Conservation (phyloP, 1,284 basidiomycete genomes). For the Agaricales sp. region DNA sequence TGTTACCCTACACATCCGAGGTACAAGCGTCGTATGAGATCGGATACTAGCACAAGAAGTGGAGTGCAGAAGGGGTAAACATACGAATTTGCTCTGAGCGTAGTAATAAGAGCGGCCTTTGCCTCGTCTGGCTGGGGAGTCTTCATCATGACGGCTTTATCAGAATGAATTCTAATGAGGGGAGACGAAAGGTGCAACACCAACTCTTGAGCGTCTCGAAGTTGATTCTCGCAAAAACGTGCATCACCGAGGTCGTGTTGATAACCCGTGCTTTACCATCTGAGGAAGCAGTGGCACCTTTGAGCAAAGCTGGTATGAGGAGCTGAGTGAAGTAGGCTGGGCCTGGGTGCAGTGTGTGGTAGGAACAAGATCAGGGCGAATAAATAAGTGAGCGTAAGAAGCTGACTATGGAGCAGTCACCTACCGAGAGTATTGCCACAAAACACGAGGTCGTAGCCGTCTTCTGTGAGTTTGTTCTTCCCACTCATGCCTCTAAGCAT, state of each 20-base stretch:
- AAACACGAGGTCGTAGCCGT: constrained; percentile 43
- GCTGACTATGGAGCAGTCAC: constrained; percentile 8
- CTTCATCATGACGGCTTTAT: constrained; percentile 6
- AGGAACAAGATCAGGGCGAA: constrained; percentile 21
- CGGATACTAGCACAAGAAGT: background rate
- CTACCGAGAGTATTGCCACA: constrained; percentile 37
- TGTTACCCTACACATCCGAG: constrained; percentile 11
- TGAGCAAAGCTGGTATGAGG: constrained; percentile 32
- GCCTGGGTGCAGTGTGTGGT: constrained; percentile 27
- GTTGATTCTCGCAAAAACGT: constrained; percentile 18
- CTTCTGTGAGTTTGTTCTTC: constrained; percentile 10
- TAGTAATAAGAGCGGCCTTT: constrained; percentile 18
- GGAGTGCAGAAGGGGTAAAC: background rate
- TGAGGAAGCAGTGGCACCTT: constrained; percentile 18
- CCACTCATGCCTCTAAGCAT: constrained; percentile 37
- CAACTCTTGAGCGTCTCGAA: constrained; percentile 19
- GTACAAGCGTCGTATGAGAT: background rate
- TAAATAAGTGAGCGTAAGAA: background rate
- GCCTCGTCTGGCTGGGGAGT: constrained; percentile 17
- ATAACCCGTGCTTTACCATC: constrained; percentile 32
- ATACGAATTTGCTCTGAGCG: constrained; percentile 30
- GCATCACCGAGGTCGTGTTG: constrained; percentile 27
- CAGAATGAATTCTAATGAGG: background rate
- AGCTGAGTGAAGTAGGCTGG: constrained; percentile 41
- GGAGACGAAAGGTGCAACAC: background rate